phyloP scores from a whole-genome alignment of 2,329 filamentous ascomycete genomes.

The Fusarium succisae region DNA sequence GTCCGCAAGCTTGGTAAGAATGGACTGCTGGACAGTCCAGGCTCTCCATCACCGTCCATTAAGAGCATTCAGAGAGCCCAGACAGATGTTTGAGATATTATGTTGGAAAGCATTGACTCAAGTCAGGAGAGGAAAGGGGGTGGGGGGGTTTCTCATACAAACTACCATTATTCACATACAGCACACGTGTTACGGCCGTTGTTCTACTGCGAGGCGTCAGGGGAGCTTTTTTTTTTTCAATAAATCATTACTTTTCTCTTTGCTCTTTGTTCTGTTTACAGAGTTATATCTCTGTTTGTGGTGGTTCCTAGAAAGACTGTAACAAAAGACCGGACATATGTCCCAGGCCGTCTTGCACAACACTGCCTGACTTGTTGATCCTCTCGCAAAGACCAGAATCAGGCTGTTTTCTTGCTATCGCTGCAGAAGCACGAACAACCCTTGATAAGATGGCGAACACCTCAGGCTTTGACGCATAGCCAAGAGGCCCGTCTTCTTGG shows the following conservation, averaged over 20 bases:
- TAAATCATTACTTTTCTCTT: constrained; percentile 15
- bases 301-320: constrained; percentile 14
- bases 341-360: constrained; percentile 10
- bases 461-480: constrained; percentile 75
- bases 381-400: constrained; percentile 15
- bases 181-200: constrained; percentile 12
- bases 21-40: constrained; percentile 49
- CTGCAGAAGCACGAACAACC: constrained; percentile 53
- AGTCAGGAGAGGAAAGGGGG: neutral
- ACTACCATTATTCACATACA: constrained; percentile 7
- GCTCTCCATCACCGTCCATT: constrained; percentile 51
- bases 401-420: constrained; percentile 43
- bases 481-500: constrained; percentile 71
- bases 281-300: neutral
- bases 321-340: constrained; percentile 46
- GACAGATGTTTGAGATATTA: constrained; percentile 4
- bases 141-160: neutral
- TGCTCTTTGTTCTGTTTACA: neutral
- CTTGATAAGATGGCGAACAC: constrained; percentile 70
- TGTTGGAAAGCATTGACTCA: neutral
- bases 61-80: constrained; percentile 25
- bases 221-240: constrained; percentile 5
- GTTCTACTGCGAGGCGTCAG: constrained; percentile 35
- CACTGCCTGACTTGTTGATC: constrained; percentile 7
- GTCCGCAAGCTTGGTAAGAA: constrained; percentile 62